Conservation (phyloP, 2,329 filamentous ascomycete genomes). For the Alternaria sp. region DNA sequence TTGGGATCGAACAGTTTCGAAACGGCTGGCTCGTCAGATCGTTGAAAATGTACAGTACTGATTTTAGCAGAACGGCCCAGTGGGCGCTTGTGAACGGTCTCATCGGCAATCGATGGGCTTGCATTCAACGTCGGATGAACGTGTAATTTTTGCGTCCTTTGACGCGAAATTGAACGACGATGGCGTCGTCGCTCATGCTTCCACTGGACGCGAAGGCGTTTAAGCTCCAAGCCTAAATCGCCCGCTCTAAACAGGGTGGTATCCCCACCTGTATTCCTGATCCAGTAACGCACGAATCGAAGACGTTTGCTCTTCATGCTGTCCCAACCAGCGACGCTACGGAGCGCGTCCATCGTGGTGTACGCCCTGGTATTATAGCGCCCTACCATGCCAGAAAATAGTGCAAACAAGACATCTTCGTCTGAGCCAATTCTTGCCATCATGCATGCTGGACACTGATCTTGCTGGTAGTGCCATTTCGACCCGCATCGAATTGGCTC, state of each 20-base stretch:
- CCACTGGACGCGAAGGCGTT: slow-evolving; percentile 19
- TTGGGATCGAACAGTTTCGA: slow-evolving; percentile 3
- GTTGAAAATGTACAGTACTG: not conserved
- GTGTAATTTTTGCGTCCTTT: not conserved
- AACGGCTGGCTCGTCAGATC: not conserved
- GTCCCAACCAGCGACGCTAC: slow-evolving; percentile 17
- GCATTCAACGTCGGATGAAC: not conserved
- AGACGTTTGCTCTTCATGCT: slow-evolving; percentile 32
- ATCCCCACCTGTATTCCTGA: slow-evolving; percentile 25
- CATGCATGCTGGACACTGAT: slow-evolving; percentile 43
- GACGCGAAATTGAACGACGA: not conserved
- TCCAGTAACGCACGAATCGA: slow-evolving; percentile 39
- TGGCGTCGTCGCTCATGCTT: slow-evolving; percentile 10
- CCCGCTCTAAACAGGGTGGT: slow-evolving; percentile 26
- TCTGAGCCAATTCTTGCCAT: slow-evolving; percentile 43
- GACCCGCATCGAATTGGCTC: slow-evolving; percentile 24
- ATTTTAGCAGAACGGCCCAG: not conserved
- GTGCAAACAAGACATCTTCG: slow-evolving; percentile 30
- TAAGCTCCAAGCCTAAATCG: slow-evolving; percentile 35
- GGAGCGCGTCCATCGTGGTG: slow-evolving; percentile 1
- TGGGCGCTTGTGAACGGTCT: not conserved
- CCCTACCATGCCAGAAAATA: slow-evolving; percentile 41
- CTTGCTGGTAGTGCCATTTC: slow-evolving; percentile 35
- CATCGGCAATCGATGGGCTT: not conserved
- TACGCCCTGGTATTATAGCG: slow-evolving; percentile 17